A percentile compares a stretch with the other conserved stretches of the same genome.
Conservation (phyloP, 2,329 filamentous ascomycete genomes). For the Sclerotinia spermophila region DNA sequence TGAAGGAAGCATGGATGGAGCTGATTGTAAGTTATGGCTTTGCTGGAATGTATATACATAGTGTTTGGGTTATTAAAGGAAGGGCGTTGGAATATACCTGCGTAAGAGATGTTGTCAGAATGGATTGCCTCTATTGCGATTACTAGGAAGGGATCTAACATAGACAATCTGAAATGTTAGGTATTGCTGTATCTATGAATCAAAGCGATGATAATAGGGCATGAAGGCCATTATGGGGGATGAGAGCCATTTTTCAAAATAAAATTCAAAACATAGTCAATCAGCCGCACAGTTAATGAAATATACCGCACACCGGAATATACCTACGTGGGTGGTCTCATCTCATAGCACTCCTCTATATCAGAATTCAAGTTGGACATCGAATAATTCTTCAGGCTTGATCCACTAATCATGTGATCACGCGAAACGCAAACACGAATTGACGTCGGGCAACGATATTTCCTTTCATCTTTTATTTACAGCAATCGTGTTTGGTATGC, state of each 20-base stretch:
- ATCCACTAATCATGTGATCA: conserved; percentile 6
- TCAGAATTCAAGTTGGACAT: background rate
- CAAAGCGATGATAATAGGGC: background rate
- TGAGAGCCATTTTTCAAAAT: background rate
- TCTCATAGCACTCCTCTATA: background rate
- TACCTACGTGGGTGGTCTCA: background rate
- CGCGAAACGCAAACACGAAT: background rate
- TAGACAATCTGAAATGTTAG: background rate
- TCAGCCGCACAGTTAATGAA: background rate
- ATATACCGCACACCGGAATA: background rate
- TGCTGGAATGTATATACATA: conserved; percentile 9
- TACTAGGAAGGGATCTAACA: background rate
- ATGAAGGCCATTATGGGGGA: background rate
- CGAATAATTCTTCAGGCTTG: background rate
- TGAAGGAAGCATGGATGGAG: conserved; percentile 1
- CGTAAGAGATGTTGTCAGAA: conserved; percentile 7
- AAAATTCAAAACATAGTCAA: background rate
- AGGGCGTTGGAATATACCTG: conserved; percentile 2
- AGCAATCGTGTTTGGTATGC: background rate
- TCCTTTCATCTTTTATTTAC: background rate
- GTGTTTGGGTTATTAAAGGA: conserved; percentile 2
- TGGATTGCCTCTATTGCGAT: background rate
- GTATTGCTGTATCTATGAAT: background rate
- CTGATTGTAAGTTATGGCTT: conserved; percentile 7
- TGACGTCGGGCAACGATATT: background rate